These are phyloP conservation scores for Hordeum marinum DNA, from an alignment of 176 grass and related monocot species.

Conservation along the genomic window DNA sequence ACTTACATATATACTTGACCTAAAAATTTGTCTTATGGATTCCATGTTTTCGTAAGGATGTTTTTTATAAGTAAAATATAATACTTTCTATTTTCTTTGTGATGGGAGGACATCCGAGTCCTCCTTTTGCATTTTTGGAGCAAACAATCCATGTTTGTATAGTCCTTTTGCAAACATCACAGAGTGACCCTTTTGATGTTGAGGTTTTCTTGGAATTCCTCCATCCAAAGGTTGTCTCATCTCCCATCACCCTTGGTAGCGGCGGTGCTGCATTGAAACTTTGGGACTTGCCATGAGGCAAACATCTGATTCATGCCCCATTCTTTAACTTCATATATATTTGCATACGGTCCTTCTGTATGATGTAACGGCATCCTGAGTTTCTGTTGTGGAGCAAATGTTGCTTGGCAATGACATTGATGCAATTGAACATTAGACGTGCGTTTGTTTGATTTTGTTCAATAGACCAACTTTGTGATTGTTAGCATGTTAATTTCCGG, in stretches of 20 bases:
- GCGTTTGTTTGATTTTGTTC: too few relatives aligned
- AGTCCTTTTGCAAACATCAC: conserved; percentile 52
- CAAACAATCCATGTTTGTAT: conserved; percentile 49
- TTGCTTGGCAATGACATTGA: too few relatives aligned
- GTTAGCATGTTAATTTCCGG: too few relatives aligned
- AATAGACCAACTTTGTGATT: too few relatives aligned
- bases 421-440: too few relatives aligned
- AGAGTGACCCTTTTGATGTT: conserved; percentile 39
- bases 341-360: too few relatives aligned
- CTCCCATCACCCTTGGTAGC: conserved; percentile 61
- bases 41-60: neutral
- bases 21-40: neutral
- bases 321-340: too few relatives aligned
- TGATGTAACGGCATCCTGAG: too few relatives aligned
- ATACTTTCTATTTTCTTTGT: neutral
- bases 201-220: conserved; percentile 31
- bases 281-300: conserved; percentile 49
- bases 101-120: conserved; percentile 27
- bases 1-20: too few relatives aligned
- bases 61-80: too few relatives aligned
- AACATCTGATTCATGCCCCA: too few relatives aligned
- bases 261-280: conserved; percentile 39
- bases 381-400: too few relatives aligned
- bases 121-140: conserved; percentile 36
- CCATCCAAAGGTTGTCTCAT: conserved; percentile 54